Percentiles rank a stretch among this genome's conserved stretches.
Evolutionary conservation across 1,139 yeast species (phyloP).

Genomic region (Candida sp.): DNA sequence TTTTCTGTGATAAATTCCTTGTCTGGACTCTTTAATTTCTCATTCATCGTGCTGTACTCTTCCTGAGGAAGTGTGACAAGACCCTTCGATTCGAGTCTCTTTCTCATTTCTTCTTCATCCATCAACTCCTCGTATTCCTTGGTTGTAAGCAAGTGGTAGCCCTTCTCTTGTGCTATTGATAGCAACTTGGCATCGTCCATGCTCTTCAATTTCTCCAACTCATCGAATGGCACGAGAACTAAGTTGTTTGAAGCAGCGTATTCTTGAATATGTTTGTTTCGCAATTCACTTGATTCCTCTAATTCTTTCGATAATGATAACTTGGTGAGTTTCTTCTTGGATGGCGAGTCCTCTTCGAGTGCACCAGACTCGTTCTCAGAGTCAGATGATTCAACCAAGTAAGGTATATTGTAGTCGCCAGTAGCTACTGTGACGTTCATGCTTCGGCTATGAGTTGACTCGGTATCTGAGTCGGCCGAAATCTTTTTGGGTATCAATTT

Average conservation of each 20-base stretch:
- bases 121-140: constrained; percentile 30
- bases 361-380: constrained; percentile 24
- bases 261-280: constrained; percentile 38
- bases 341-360: constrained; percentile 4
- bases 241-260: constrained; percentile 53
- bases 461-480: constrained; percentile 22
- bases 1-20: constrained; percentile 27
- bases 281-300: constrained; percentile 1
- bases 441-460: constrained; percentile 17
- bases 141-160: constrained; percentile 29
- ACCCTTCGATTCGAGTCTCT: constrained; percentile 32
- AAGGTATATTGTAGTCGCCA: constrained; percentile 25
- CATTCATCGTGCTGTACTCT: constrained; percentile 22
- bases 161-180: constrained; percentile 27
- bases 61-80: constrained; percentile 35
- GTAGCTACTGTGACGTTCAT: constrained; percentile 9
- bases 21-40: constrained; percentile 27
- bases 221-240: constrained; percentile 51
- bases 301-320: constrained; percentile 27
- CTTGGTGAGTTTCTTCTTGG: constrained; percentile 12
- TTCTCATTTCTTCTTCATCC: constrained; percentile 39
- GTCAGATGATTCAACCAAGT: constrained; percentile 43
- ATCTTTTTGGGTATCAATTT: constrained; percentile 12
- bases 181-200: constrained; percentile 24
- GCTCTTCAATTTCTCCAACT: constrained; percentile 40